Conservation (phyloP, 345 rosid genomes). For the Abelmoschus esculentus region DNA sequence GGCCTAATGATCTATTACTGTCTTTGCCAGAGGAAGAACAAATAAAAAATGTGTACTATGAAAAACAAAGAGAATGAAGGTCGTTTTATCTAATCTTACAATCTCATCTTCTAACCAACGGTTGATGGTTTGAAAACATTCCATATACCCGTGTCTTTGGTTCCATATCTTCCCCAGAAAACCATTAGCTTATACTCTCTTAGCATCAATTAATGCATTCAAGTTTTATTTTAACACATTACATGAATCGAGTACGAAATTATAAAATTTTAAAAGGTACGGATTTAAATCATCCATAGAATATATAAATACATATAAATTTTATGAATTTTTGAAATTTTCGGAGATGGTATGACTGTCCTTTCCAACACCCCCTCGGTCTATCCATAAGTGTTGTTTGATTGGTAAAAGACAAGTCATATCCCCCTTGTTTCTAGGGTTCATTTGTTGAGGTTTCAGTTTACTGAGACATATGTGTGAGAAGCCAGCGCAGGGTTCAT, state of each 20-base stretch:
- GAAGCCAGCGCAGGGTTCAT: constrained; percentile 31
- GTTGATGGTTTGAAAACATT: constrained; percentile 3
- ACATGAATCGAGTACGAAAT: background rate
- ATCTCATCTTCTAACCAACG: constrained; percentile 5
- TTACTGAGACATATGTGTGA: background rate
- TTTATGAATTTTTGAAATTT: no score
- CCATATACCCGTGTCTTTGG: background rate
- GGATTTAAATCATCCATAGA: no score
- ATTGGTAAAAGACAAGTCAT: background rate
- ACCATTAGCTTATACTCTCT: background rate
- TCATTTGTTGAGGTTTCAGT: background rate
- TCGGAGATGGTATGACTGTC: no score
- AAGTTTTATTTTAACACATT: background rate
- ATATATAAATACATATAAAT: no score
- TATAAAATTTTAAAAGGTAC: no score
- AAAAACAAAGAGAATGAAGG: constrained; percentile 21
- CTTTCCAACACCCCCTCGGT: no score
- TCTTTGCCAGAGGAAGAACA: background rate
- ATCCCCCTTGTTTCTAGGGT: background rate
- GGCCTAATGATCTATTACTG: constrained; percentile 21
- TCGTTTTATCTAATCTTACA: constrained; percentile 14
- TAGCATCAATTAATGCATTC: background rate
- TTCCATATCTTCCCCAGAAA: background rate
- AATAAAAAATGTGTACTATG: background rate
- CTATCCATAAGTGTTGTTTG: background rate